Percentiles rank a stretch among this genome's conserved stretches.
These are phyloP conservation scores for Leptodermis oblonga DNA, from an alignment of 257 asterid species.

Conservation along the genomic window DNA sequence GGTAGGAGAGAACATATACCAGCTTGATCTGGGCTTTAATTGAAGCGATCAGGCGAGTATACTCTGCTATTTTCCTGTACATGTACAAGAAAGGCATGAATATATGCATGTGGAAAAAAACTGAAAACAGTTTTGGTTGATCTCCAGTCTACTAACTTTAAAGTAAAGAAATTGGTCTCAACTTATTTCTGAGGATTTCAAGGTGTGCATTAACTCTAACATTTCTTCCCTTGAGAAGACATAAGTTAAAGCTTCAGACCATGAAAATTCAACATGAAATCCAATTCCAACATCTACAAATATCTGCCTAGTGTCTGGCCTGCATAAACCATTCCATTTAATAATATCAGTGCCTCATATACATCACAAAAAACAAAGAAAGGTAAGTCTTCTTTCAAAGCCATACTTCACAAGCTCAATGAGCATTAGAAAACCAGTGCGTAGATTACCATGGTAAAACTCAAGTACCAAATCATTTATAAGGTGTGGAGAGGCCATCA, in stretches of 20 bases:
- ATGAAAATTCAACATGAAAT: slow-evolving; percentile 83
- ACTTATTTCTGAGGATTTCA: neutral
- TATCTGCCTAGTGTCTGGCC: slow-evolving; percentile 71
- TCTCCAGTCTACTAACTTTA: too few relatives aligned
- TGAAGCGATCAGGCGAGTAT: slow-evolving; percentile 63
- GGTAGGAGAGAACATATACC: slow-evolving; percentile 28
- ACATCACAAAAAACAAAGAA: neutral
- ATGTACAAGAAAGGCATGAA: slow-evolving; percentile 12
- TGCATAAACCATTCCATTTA: slow-evolving; percentile 22
- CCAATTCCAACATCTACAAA: slow-evolving; percentile 90
- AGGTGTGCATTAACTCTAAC: slow-evolving; percentile 23
- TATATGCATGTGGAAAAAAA: neutral
- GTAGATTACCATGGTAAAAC: neutral
- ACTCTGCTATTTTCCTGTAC: slow-evolving; percentile 78
- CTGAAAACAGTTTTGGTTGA: too few relatives aligned
- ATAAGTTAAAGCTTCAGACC: slow-evolving; percentile 80
- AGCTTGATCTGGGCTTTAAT: slow-evolving; percentile 80
- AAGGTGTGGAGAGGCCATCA: slow-evolving; percentile 23
- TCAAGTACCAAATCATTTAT: neutral
- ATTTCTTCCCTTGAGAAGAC: slow-evolving; percentile 49
- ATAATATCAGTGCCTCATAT: too few relatives aligned
- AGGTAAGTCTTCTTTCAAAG: neutral
- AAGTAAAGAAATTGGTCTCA: neutral
- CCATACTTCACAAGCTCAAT: neutral
- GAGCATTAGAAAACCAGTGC: neutral